Evolutionary conservation across 371 early-diverging fungal species (phyloP).

Genomic region (Mucor velutinosus): DNA sequence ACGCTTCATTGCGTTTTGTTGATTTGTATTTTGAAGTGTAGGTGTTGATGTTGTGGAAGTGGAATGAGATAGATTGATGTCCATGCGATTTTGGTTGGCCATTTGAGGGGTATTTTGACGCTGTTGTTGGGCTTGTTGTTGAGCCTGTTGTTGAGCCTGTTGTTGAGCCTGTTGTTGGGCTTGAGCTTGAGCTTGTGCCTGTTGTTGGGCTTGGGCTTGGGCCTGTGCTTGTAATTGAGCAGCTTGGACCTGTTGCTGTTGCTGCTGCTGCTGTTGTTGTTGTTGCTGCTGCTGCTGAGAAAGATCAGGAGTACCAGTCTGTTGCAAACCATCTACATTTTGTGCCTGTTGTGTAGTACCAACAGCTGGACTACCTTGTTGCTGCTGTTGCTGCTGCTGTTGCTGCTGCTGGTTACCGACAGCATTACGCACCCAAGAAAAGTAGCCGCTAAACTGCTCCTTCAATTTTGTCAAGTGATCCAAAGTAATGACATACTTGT

Average conservation of each 20-base stretch:
- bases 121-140: conserved; percentile 17
- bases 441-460: conserved; percentile 55
- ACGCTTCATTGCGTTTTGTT: conserved; percentile 17
- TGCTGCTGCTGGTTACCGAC: conserved; percentile 31
- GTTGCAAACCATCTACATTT: not conserved
- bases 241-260: not conserved
- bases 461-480: conserved; percentile 50
- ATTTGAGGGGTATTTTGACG: conserved; percentile 12
- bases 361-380: not conserved
- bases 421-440: conserved; percentile 46
- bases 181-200: conserved; percentile 15
- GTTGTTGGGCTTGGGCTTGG: conserved; percentile 7
- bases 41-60: conserved; percentile 8
- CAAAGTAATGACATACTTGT: conserved; percentile 48
- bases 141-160: conserved; percentile 9
- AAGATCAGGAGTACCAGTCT: conserved; percentile 6
- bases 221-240: conserved; percentile 49
- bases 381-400: conserved; percentile 14
- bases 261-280: conserved; percentile 7
- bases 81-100: conserved; percentile 14
- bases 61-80: not conserved
- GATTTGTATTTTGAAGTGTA: not conserved
- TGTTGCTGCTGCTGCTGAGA: conserved; percentile 26
- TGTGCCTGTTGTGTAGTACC: conserved; percentile 7
- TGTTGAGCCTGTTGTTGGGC: conserved; percentile 14